These are phyloP conservation scores for Leccinum olivaceopallidum DNA, from an alignment of 768 basidiomycete genomes.

Conservation along the genomic window DNA sequence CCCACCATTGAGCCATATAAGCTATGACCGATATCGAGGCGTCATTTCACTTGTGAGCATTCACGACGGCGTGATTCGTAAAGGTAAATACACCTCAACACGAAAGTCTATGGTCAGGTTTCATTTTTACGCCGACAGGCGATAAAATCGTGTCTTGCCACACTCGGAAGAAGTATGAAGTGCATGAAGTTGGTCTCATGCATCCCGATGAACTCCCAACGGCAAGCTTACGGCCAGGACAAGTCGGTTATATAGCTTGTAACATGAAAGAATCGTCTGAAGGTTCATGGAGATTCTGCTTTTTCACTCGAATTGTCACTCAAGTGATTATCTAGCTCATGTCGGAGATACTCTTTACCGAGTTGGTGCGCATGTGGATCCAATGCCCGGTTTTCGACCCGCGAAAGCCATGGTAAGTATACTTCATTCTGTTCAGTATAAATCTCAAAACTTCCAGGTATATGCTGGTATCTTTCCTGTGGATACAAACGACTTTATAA, in stretches of 20 bases:
- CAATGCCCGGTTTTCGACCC: conserved; percentile 89
- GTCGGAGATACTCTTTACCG: conserved; percentile 93
- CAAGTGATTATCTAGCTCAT: conserved; percentile 55
- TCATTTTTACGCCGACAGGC: conserved; percentile 44
- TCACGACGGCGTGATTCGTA: conserved; percentile 75
- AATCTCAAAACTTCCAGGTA: conserved; percentile 51
- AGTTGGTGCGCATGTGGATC: conserved; percentile 69
- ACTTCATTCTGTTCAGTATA: background rate
- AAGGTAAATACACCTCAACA: conserved; percentile 49
- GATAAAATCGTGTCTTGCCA: conserved; percentile 88
- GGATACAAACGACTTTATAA: conserved; percentile 86
- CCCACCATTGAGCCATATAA: conserved; percentile 32
- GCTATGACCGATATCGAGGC: conserved; percentile 94
- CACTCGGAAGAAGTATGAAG: conserved; percentile 86
- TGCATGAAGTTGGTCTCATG: conserved; percentile 86
- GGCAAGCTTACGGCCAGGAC: conserved; percentile 64
- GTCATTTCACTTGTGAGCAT: conserved; percentile 91
- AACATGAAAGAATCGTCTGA: conserved; percentile 98
- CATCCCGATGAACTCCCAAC: conserved; percentile 87
- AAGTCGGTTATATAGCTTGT: conserved; percentile 89
- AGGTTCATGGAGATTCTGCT: conserved; percentile 46
- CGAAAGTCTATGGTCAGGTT: background rate
- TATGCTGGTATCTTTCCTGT: conserved; percentile 95
- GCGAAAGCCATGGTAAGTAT: conserved; percentile 85
- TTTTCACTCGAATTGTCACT: background rate